A percentile compares a stretch with the other conserved stretches of the same genome.
Evolutionary conservation across 2,329 filamentous ascomycete species (phyloP).

Genomic region (Fusarium algeriense): DNA sequence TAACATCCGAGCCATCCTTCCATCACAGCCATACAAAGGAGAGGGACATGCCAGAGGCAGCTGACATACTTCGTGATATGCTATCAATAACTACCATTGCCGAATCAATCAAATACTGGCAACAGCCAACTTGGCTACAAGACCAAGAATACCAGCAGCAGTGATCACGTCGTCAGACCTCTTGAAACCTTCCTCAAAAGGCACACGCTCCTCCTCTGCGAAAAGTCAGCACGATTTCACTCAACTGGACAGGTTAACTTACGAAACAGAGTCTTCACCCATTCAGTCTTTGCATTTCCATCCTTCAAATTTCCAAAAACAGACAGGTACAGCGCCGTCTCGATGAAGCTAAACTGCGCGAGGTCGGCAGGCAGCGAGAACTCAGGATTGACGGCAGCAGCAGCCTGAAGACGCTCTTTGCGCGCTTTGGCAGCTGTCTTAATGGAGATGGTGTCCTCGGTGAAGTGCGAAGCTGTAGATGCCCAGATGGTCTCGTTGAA

Average conservation of each 20-base stretch:
- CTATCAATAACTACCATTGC: background rate
- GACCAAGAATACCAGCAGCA: slow-evolving; percentile 30
- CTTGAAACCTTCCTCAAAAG: slow-evolving; percentile 37
- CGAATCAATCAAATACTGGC: slow-evolving; percentile 8
- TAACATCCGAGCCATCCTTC: background rate
- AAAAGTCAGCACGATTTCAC: background rate
- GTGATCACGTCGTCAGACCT: slow-evolving; percentile 32
- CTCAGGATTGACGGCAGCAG: slow-evolving; percentile 35
- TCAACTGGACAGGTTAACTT: background rate
- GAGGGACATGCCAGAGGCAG: slow-evolving; percentile 15
- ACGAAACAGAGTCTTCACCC: slow-evolving; percentile 43
- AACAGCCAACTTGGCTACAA: slow-evolving; percentile 30
- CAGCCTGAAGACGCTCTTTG: slow-evolving; percentile 34
- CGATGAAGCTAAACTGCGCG: slow-evolving; percentile 35
- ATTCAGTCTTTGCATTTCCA: slow-evolving; percentile 38
- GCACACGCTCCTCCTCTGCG: slow-evolving; percentile 38
- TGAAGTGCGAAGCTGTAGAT: slow-evolving; percentile 33
- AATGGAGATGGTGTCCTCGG: slow-evolving; percentile 39
- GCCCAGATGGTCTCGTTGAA: slow-evolving; percentile 44
- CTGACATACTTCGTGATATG: slow-evolving; percentile 8
- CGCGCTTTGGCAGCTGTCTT: slow-evolving; percentile 34
- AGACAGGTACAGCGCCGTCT: slow-evolving; percentile 40
- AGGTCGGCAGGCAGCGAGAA: slow-evolving; percentile 20
- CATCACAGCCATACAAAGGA: background rate
- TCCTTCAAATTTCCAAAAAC: slow-evolving; percentile 33